These are phyloP conservation scores for Fusarium foetens DNA, from an alignment of 2,329 filamentous ascomycete species.

Conservation along the genomic window DNA sequence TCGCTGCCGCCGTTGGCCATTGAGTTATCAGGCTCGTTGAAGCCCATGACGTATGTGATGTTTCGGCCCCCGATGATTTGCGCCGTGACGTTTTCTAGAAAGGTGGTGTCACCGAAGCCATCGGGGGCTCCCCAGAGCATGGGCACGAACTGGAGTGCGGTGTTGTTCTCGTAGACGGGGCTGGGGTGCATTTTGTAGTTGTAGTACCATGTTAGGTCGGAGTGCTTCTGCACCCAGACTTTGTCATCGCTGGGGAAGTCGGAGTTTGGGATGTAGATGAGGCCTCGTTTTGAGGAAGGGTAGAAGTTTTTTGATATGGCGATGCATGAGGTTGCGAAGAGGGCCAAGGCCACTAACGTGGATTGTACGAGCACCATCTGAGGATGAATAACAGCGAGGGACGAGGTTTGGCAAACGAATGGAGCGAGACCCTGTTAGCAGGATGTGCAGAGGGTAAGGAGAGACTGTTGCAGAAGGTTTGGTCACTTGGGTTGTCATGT, in stretches of 20 bases:
- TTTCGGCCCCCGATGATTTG: not conserved
- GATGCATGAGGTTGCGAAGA: not conserved
- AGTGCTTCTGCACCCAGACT: not conserved
- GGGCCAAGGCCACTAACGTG: not conserved
- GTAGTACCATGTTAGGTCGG: not conserved
- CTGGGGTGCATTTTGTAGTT: not conserved
- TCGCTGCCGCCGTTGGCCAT: not conserved
- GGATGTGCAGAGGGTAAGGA: no score
- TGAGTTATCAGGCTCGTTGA: not conserved
- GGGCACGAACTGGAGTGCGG: not conserved
- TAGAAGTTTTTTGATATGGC: not conserved
- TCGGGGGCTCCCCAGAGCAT: not conserved
- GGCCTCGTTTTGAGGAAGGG: not conserved
- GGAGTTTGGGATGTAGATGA: not conserved
- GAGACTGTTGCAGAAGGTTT: no score
- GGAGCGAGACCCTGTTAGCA: rapidly evolving
- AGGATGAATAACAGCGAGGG: no score
- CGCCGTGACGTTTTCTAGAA: not conserved
- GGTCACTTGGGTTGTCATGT: no score
- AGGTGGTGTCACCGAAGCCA: not conserved
- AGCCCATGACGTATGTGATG: not conserved
- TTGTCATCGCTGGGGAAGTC: not conserved
- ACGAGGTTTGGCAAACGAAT: not conserved
- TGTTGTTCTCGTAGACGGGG: not conserved
- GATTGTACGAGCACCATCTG: not conserved